Conservation (phyloP, 768 basidiomycete genomes). For the Termitomyces sp. region DNA sequence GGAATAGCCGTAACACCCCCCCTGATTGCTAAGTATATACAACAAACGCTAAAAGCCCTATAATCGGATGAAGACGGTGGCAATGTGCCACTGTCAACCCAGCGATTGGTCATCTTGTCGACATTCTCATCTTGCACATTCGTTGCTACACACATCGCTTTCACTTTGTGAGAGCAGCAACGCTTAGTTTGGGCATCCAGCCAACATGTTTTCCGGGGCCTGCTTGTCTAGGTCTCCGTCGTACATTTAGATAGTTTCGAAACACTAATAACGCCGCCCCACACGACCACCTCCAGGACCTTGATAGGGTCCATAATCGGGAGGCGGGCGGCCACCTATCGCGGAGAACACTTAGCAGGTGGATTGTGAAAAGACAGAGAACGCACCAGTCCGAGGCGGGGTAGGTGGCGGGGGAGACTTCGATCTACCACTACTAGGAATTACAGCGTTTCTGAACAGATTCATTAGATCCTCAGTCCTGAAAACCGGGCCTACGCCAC, state of each 20-base stretch:
- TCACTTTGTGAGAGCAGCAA: neutral
- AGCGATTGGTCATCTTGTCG: neutral
- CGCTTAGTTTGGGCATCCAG: neutral
- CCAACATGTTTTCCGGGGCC: neutral
- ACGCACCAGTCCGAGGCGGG: slow-evolving; percentile 48
- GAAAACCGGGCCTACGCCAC: slow-evolving; percentile 74
- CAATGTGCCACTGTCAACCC: neutral
- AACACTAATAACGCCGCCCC: slow-evolving; percentile 22
- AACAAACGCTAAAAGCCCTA: no score
- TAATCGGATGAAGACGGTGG: no score
- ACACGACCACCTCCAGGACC: slow-evolving; percentile 49
- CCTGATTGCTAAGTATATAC: no score
- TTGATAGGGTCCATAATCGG: slow-evolving; percentile 84
- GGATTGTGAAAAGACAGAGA: neutral
- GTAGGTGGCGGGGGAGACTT: slow-evolving; percentile 59
- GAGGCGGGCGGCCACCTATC: slow-evolving; percentile 69
- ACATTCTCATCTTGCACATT: neutral
- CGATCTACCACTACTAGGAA: slow-evolving; percentile 57
- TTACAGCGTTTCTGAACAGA: slow-evolving; percentile 75
- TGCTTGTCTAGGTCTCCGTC: neutral
- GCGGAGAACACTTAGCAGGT: neutral
- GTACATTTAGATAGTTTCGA: neutral
- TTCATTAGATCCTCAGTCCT: slow-evolving; percentile 89
- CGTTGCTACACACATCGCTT: neutral
- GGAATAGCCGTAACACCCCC: no score